Evolutionary conservation across 164 flowering plant genomes (phyloP).

Genomic region (Cinnamomum chago): DNA sequence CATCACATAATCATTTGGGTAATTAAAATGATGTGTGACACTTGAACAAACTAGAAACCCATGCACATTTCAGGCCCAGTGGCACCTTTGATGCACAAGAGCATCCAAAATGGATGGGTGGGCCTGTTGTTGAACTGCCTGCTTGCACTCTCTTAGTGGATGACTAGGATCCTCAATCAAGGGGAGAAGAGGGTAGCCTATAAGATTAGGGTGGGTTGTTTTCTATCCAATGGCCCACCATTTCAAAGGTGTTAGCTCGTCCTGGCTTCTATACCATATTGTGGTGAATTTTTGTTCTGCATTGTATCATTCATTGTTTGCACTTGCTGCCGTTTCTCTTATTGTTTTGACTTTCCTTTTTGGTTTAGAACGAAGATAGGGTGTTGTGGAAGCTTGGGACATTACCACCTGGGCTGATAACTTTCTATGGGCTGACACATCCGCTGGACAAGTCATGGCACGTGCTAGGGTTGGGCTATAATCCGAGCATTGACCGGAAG

Average conservation of each 20-base stretch:
- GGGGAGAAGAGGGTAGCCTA: neutral
- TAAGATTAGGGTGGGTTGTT: neutral
- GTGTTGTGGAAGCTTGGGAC: constrained; percentile 97
- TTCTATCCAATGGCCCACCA: neutral
- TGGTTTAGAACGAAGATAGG: constrained; percentile 82
- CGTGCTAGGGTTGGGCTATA: constrained; percentile 95
- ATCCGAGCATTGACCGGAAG: constrained; percentile 72
- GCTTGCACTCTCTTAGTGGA: neutral
- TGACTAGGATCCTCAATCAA: neutral
- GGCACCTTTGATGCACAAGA: neutral
- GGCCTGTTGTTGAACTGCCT: neutral
- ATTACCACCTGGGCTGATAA: constrained; percentile 91
- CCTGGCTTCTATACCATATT: neutral
- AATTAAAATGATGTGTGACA: no score
- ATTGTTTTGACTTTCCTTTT: neutral
- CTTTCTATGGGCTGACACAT: constrained; percentile 85
- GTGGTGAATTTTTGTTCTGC: neutral
- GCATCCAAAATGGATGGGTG: neutral
- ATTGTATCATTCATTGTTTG: neutral
- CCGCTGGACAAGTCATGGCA: constrained; percentile 96
- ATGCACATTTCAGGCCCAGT: neutral
- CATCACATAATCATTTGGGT: no score
- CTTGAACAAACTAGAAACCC: no score
- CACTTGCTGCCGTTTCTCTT: neutral
- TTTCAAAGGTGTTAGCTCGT: neutral